phyloP scores from a whole-genome alignment of 2,329 filamentous ascomycete species.

The Fusarium neocosmosporiellum region DNA sequence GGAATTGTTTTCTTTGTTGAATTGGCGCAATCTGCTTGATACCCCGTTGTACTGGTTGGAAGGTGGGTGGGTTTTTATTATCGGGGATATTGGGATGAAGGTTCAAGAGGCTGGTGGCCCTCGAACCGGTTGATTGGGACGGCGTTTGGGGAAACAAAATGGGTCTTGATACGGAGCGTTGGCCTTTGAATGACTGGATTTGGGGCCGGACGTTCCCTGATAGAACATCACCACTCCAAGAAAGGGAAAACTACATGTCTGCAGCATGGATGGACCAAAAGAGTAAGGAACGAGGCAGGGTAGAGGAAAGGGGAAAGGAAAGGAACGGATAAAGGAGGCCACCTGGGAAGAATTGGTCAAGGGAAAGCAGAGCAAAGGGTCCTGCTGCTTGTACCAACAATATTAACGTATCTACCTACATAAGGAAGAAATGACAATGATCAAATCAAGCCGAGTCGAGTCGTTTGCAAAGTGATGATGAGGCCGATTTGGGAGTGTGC shows the following conservation, averaged over 20 bases:
- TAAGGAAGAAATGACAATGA: slow-evolving; percentile 28
- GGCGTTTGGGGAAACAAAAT: slow-evolving; percentile 45
- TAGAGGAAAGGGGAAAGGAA: slow-evolving; percentile 13
- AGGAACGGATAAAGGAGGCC: slow-evolving; percentile 18
- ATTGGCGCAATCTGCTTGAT: slow-evolving; percentile 45
- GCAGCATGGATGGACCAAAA: slow-evolving; percentile 44
- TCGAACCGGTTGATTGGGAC: slow-evolving; percentile 35
- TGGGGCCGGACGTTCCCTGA: slow-evolving; percentile 44
- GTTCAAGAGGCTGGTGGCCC: slow-evolving; percentile 32
- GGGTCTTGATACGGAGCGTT: slow-evolving; percentile 37
- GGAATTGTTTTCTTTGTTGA: slow-evolving; percentile 41
- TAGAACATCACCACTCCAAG: slow-evolving; percentile 64
- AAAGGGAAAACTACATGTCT: slow-evolving; percentile 44
- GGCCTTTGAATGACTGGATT: slow-evolving; percentile 41
- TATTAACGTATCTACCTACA: slow-evolving; percentile 14
- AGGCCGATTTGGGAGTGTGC: not conserved
- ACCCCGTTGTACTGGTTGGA: slow-evolving; percentile 45
- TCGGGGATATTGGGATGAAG: slow-evolving; percentile 30
- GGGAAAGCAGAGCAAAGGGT: slow-evolving; percentile 40
- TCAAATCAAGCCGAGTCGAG: slow-evolving; percentile 16
- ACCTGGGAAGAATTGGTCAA: slow-evolving; percentile 25
- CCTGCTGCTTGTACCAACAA: slow-evolving; percentile 49
- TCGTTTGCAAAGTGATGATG: slow-evolving; percentile 2
- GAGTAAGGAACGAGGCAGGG: slow-evolving; percentile 29
- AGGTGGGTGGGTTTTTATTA: slow-evolving; percentile 26